These are phyloP conservation scores for Acanthamoeba rhysodes DNA, from an alignment of 208 protist genomes.

Conservation along the genomic window DNA sequence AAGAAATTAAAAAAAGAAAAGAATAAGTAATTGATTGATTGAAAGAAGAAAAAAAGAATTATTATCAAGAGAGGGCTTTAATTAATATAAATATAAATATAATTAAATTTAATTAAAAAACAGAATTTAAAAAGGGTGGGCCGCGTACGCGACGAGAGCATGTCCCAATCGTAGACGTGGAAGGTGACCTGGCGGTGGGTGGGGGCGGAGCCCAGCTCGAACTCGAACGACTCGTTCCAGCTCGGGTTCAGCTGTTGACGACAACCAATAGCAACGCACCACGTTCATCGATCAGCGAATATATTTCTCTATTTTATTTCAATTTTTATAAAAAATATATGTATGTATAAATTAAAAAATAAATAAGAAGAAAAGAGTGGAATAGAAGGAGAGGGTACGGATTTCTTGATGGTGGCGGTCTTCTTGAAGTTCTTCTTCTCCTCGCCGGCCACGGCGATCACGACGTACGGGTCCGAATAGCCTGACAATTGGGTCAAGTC, in stretches of 20 bases:
- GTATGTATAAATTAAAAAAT: not conserved
- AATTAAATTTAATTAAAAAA: no score
- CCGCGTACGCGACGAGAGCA: not conserved
- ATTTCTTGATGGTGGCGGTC: conserved; percentile 39
- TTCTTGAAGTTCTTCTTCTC: conserved; percentile 66
- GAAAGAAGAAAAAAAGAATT: no score
- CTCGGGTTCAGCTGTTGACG: conserved; percentile 10
- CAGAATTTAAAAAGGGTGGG: no score
- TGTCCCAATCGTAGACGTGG: conserved; percentile 65
- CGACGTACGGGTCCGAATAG: not conserved
- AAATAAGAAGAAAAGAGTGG: not conserved
- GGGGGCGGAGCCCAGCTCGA: conserved; percentile 11
- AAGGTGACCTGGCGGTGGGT: conserved; percentile 4
- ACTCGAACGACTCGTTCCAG: conserved; percentile 61
- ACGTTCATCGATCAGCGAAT: no score
- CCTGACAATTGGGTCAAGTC: not conserved
- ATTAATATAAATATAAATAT: no score
- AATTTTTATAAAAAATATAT: no score
- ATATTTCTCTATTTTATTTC: no score
- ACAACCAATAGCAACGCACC: no score
- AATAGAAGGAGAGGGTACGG: not conserved
- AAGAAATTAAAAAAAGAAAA: no score
- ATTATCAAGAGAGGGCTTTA: no score
- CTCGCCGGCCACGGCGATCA: not conserved
- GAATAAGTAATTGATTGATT: no score